A percentile compares a stretch with the other conserved stretches of the same genome.
These are phyloP conservation scores for Dysphania ambrosioides DNA, from an alignment of 148 eudicot species.

Conservation along the genomic window DNA sequence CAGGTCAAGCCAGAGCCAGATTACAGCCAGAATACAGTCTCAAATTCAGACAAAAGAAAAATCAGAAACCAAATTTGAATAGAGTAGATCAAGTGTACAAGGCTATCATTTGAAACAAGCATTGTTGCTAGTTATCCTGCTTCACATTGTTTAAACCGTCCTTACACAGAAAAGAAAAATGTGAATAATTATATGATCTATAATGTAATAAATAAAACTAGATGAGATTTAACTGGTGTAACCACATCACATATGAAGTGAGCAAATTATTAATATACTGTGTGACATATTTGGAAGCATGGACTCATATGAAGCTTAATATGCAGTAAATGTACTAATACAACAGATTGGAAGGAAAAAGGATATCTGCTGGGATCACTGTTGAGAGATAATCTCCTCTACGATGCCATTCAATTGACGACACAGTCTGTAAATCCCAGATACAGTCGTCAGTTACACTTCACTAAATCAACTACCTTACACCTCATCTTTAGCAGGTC, in stretches of 20 bases:
- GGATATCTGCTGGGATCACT: constrained; percentile 96
- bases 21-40: too few relatives aligned
- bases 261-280: background rate
- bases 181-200: background rate
- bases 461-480: background rate
- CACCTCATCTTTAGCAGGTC: background rate
- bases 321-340: background rate
- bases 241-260: background rate
- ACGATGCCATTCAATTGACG: constrained; percentile 97
- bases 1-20: background rate
- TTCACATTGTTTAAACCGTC: background rate
- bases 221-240: background rate
- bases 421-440: constrained; percentile 60
- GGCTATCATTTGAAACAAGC: background rate
- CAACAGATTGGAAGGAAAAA: constrained; percentile 33
- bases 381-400: constrained; percentile 94
- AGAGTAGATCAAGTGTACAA: background rate
- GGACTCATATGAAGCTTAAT: background rate
- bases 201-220: background rate
- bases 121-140: background rate
- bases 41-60: background rate
- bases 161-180: background rate
- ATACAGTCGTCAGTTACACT: constrained; percentile 8
- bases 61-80: background rate
- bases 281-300: background rate